Evolutionary conservation across 805 yeast genomes (phyloP), one percentile per base, ranked within the genome.

Genomic region (Wickerhamiella kurtzmanii): DNA sequence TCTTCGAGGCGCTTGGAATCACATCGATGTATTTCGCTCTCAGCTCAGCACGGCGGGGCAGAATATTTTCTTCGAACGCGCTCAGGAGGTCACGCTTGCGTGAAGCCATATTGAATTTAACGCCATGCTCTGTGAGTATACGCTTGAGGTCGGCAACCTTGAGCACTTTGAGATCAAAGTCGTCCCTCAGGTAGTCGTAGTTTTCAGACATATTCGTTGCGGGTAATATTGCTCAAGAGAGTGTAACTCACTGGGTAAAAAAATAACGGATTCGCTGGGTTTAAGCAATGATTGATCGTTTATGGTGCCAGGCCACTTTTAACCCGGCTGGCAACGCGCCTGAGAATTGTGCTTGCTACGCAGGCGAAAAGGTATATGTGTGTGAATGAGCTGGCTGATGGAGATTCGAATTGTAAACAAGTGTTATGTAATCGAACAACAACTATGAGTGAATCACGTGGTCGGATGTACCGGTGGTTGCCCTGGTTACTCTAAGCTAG

Each of bases 101-200:
- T 4, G 87, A 80, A 41, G 72, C 67, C 1, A 81, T 66, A 0
- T 82, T 72, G 58, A 71, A 79, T 1, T 64, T 61, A n/a, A 88
- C 68, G n/a, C 74, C 70, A 58, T 85, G 74, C 47, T 75, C 79
- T 11, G 69, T 63, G 45, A 89, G 67, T 19, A 85, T 71, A 19
- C 77, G 72, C 56, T 92, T 73, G 58, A 89, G 68, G 49, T 82
- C 76, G 2, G 87, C 76, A 19, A 84, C 79, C 44, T 77, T 81
- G 53, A 82, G 66, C 37, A 71, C 66, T 21, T 71, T 65, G 4
- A 89, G 82, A 59, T 86, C 79, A 61, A 83, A 85, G n/a, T 72
- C 84, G 63, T 60, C 57, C 36, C 48, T 41, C 47, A 56, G 47
- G 35, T 53, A 52, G 32, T 45, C 55, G 39, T 47, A 49, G 37